A percentile compares a stretch with the other conserved stretches of the same genome.
phyloP scores from a whole-genome alignment of 768 basidiomycete species.

The Termitomyces sp. region DNA sequence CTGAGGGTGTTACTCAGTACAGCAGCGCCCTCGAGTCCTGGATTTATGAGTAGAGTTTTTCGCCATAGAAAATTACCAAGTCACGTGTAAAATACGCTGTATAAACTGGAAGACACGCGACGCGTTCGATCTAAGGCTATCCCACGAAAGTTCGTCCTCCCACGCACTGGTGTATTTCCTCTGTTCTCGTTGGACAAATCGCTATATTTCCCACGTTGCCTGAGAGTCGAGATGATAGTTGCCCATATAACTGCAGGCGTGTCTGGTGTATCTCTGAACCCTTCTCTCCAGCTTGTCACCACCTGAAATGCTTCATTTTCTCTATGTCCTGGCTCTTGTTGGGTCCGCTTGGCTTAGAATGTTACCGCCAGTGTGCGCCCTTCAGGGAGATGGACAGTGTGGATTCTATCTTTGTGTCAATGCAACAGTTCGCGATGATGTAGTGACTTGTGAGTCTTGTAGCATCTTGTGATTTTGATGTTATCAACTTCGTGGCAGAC shows the following conservation, averaged over 20 bases:
- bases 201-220: constrained; percentile 10
- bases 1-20: constrained; percentile 78
- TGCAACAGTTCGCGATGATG: constrained; percentile 38
- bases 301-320: constrained; percentile 10
- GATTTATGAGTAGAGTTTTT: constrained; percentile 70
- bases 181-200: constrained; percentile 19
- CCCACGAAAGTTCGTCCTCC: constrained; percentile 10
- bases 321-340: constrained; percentile 12
- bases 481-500: constrained; percentile 26
- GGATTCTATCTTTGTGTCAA: constrained; percentile 42
- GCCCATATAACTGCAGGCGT: constrained; percentile 3
- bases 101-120: background rate
- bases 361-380: constrained; percentile 17
- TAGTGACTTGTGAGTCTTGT: constrained; percentile 40
- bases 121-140: constrained; percentile 1
- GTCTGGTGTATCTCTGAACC: background rate
- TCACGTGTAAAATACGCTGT: constrained; percentile 13
- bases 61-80: constrained; percentile 2
- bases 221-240: constrained; percentile 1
- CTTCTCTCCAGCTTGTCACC: background rate
- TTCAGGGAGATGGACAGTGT: constrained; percentile 44
- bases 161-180: constrained; percentile 16
- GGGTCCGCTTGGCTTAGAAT: constrained; percentile 17
- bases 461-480: background rate
- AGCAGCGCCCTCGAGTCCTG: constrained; percentile 58